Evolutionary conservation across 2,329 filamentous ascomycete species (phyloP).

Genomic region (Akanthomyces uredinophilus): DNA sequence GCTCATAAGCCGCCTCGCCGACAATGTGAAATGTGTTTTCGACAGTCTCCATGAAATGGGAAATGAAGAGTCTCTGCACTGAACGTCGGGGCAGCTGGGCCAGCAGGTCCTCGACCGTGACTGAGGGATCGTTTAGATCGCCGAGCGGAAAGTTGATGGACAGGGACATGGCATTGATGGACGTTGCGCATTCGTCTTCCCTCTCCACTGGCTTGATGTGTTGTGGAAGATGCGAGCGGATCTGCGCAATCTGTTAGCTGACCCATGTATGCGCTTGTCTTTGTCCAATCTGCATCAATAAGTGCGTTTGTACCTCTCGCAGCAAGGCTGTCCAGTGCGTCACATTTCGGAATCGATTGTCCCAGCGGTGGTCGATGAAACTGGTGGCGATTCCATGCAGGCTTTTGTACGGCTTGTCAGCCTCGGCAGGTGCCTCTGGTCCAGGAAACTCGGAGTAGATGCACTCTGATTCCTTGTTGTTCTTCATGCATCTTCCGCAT

Average conservation of each 20-base stretch:
- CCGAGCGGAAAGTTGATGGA: slow-evolving; percentile 17
- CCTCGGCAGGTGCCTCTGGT: neutral
- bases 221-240: neutral
- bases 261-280: neutral
- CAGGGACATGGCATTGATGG: neutral
- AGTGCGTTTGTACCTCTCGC: neutral
- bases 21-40: slow-evolving; percentile 10
- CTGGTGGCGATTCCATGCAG: slow-evolving; percentile 10
- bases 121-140: neutral
- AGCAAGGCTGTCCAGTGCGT: slow-evolving; percentile 8
- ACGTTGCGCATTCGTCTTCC: neutral
- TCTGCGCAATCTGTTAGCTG: neutral
- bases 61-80: slow-evolving; percentile 8
- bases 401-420: neutral
- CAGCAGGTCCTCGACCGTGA: neutral
- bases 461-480: slow-evolving; percentile 10
- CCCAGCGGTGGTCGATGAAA: slow-evolving; percentile 12
- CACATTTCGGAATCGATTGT: slow-evolving; percentile 1
- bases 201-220: slow-evolving; percentile 2
- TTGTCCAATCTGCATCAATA: no score
- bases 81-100: neutral
- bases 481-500: slow-evolving; percentile 13
- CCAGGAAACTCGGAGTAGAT: neutral
- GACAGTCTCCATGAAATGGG: slow-evolving; percentile 9
- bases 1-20: neutral